Percentiles rank a stretch among this genome's conserved stretches.
Conservation (phyloP, 228 moss, liverwort and hornwort species). For the Sphagnum fallax region DNA sequence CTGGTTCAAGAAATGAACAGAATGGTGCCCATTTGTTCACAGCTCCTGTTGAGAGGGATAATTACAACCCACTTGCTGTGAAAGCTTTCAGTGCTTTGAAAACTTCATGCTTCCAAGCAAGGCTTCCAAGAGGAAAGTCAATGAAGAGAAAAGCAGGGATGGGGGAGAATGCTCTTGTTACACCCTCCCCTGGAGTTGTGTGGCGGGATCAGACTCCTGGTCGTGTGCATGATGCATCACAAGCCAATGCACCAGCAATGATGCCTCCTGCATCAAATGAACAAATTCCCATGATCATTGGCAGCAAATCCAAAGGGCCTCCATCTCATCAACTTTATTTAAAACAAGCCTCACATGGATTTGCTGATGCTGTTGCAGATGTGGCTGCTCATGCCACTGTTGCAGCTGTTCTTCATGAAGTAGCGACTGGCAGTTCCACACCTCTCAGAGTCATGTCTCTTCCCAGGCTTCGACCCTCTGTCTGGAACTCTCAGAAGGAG, state of each 20-base stretch:
- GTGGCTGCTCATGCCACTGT: constrained; percentile 40
- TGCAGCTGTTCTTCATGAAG: constrained; percentile 37
- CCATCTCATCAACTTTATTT: constrained; percentile 4
- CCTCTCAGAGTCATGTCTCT: constrained; percentile 37
- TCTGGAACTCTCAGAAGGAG: neutral
- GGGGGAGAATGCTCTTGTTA: neutral
- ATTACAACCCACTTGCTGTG: neutral
- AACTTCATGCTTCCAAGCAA: neutral
- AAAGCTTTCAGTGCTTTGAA: neutral
- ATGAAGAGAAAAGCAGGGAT: constrained; percentile 3
- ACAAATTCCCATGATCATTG: constrained; percentile 7
- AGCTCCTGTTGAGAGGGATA: neutral
- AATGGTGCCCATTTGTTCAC: neutral
- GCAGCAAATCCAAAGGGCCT: neutral
- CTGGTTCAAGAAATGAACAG: neutral
- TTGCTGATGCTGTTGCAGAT: constrained; percentile 48
- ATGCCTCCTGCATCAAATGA: constrained; percentile 8
- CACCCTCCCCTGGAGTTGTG: constrained; percentile 4
- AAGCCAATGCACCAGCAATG: neutral
- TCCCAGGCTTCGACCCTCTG: constrained; percentile 22
- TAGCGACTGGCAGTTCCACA: constrained; percentile 31
- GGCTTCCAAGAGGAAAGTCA: neutral
- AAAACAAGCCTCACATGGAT: constrained; percentile 18
- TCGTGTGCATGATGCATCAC: neutral
- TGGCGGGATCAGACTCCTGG: constrained; percentile 6